Conservation (phyloP, 805 yeast genomes). For the Suhomyces kilbournensis region DNA sequence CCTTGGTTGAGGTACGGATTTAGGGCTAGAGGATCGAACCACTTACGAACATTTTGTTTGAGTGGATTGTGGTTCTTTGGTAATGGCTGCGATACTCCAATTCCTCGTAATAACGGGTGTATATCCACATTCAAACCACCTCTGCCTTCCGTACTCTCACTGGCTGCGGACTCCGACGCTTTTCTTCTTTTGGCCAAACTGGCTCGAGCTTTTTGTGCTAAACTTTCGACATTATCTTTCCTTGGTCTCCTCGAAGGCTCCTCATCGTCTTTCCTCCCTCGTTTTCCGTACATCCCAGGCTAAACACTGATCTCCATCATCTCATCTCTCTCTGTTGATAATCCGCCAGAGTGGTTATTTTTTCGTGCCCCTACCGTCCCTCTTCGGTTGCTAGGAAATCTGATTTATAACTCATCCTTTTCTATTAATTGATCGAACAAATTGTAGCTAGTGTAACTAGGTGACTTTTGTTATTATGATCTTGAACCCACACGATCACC, state of each 20-base stretch:
- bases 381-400: not conserved
- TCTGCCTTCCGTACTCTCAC: not conserved
- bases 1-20: constrained; percentile 39
- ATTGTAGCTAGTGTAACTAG: not conserved
- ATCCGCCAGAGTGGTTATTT: not conserved
- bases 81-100: constrained; percentile 21
- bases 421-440: not conserved
- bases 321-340: not conserved
- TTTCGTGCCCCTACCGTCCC: constrained; percentile 1
- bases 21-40: constrained; percentile 33
- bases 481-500: constrained; percentile 28
- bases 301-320: not conserved
- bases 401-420: not conserved
- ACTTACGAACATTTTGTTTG: constrained; percentile 22
- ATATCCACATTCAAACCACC: constrained; percentile 33
- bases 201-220: not conserved
- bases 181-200: not conserved
- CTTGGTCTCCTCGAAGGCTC: not conserved
- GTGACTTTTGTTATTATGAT: constrained; percentile 23
- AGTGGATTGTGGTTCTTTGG: constrained; percentile 29
- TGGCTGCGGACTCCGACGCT: not conserved
- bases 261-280: not conserved
- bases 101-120: constrained; percentile 37
- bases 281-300: not conserved
- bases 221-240: not conserved